Base-by-base conservation (phyloP, 345 rosid genomes). In the Moringa oleifera region DNA sequence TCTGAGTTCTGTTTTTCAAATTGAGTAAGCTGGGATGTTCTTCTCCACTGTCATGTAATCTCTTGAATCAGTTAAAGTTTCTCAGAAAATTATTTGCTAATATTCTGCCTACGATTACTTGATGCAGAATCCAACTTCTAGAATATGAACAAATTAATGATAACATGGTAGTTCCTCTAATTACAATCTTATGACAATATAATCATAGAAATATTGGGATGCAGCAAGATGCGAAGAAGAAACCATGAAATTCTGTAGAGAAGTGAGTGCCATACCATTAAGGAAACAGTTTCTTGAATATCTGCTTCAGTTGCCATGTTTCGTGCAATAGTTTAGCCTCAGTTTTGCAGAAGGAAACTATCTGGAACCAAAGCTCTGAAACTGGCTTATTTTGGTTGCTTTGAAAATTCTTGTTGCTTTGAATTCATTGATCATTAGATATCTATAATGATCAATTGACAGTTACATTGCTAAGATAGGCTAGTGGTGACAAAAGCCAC, bases 241-340 rank as follows among this genome's bases (percentile, higher is more conserved):
- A 28, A 28, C 33, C n/a, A n/a, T n/a, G n/a, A n/a, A n/a, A n/a
- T n/a, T n/a, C n/a, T n/a, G n/a, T n/a, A n/a, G 11, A 33, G 37
- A 33, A 41, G 12, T 41, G 47, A 41, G 1, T 41, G 33, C 5
- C 80, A 50, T 77, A 87, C 95, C 87, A 28, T 57, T 58, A 64
- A 18, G 36, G 79, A 20, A 46, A 59, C 20, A 6, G 72, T 53
- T 74, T 81, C 85, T 62, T 68, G 68, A 57, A 59, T 69, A 55
- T 75, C 82, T 60, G 67, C 74, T 87, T 68, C 90, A 33, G 90
- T 78, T 53, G 81, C 88, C 97, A 87, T 85, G 63, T 59, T 51
- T 78, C 74, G 71, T 76, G 69, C 72, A 51, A 71, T 11, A 41
- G 47, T 41, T 41, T 1, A 11, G n/a, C n/a, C n/a, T n/a, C n/a